Evolutionary conservation across 2,329 filamentous ascomycete genomes (phyloP).

Genomic region (Alternaria tenuissima): DNA sequence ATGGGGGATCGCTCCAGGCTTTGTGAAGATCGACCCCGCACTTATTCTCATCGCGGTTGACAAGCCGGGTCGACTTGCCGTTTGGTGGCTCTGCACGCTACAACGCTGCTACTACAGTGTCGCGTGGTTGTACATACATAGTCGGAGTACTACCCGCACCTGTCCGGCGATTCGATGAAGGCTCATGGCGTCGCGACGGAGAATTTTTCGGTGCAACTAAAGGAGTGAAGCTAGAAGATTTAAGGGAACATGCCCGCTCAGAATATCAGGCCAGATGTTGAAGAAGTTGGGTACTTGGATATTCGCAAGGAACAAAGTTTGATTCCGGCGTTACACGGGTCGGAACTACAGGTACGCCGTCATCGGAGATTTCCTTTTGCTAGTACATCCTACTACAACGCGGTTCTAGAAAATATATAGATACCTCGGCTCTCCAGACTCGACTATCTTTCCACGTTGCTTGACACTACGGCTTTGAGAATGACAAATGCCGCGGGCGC

Average conservation of each 20-base stretch:
- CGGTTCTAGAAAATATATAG: not conserved
- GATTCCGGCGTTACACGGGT: not conserved
- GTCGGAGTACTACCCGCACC: fast-evolving
- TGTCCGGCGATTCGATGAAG: not conserved
- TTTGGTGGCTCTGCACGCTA: not conserved
- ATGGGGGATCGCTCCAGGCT: not conserved
- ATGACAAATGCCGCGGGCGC: not conserved
- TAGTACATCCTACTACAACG: not conserved
- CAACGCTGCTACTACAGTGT: not conserved
- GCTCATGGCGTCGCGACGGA: not conserved
- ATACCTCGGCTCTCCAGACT: not conserved
- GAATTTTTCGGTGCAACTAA: not conserved
- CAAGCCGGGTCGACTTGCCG: not conserved
- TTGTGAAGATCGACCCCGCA: not conserved
- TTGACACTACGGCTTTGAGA: not conserved
- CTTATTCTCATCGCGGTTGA: not conserved
- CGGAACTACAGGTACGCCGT: not conserved
- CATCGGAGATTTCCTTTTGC: not conserved
- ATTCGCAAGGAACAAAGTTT: not conserved
- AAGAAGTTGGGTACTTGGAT: not conserved
- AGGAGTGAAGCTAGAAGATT: not conserved
- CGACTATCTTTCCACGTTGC: not conserved
- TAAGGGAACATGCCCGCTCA: not conserved
- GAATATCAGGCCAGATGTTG: not conserved
- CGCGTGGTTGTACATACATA: not conserved